Conservation (phyloP, 2,329 filamentous ascomycete genomes). For the Arthrobotrys iridis region DNA sequence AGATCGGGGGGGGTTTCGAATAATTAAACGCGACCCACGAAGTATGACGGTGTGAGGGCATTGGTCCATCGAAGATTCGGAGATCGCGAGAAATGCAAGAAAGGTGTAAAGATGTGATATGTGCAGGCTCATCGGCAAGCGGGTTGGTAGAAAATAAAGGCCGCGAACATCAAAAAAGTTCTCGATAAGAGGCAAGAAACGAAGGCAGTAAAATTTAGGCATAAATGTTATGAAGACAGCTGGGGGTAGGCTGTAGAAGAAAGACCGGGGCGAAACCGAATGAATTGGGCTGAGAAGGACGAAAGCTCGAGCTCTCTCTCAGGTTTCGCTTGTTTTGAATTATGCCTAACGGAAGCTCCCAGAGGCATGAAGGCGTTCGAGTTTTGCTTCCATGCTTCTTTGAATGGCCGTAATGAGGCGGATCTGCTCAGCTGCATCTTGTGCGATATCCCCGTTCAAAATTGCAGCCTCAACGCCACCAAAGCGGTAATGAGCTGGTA, state of each 20-base stretch:
- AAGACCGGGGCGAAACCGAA: not conserved
- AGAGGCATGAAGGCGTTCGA: not conserved
- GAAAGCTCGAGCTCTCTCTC: not conserved
- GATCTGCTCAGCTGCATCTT: slow-evolving; percentile 26
- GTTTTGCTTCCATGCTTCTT: slow-evolving; percentile 37
- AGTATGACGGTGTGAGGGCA: not conserved
- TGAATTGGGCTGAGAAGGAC: no score
- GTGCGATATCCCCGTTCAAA: slow-evolving; percentile 7
- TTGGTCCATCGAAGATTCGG: not conserved
- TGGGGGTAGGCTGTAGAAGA: not conserved
- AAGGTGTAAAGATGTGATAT: not conserved
- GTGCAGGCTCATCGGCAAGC: not conserved
- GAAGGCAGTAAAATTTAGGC: not conserved
- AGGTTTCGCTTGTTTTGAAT: no score
- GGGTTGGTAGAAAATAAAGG: not conserved
- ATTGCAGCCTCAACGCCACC: slow-evolving; percentile 30
- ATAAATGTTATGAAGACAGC: not conserved
- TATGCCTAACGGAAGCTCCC: not conserved
- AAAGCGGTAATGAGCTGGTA: slow-evolving; percentile 30
- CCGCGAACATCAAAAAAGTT: not conserved
- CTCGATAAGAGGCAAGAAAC: not conserved
- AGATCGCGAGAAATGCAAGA: not conserved
- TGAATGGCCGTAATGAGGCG: slow-evolving; percentile 39
- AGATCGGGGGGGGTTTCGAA: not conserved
- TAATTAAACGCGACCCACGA: not conserved